Conservation (phyloP, 129 eudicot species). For the Kitagawia praeruptora region DNA sequence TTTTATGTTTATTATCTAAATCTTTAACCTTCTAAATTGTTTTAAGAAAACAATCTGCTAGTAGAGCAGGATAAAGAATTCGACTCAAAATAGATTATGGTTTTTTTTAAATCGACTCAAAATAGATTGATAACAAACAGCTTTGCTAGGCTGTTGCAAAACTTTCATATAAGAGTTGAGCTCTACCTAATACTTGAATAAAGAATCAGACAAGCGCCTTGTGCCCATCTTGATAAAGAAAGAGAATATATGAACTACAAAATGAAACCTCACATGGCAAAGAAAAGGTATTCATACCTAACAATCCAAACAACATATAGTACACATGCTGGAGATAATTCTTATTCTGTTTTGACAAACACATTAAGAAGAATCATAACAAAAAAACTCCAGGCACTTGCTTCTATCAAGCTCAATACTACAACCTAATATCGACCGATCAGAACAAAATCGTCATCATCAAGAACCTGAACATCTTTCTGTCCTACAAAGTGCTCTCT, state of each 20-base stretch:
- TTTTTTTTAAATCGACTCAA: background rate
- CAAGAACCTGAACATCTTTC: constrained; percentile 69
- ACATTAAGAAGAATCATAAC: background rate
- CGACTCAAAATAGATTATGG: background rate
- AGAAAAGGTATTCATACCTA: background rate
- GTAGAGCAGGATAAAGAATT: too few relatives aligned
- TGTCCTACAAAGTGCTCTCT: constrained; percentile 60
- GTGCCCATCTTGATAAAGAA: background rate
- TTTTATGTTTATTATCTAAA: too few relatives aligned
- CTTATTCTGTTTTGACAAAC: background rate
- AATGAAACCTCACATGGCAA: background rate
- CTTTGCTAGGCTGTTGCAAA: background rate
- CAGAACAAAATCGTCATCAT: constrained; percentile 60
- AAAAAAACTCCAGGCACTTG: background rate
- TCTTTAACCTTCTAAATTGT: too few relatives aligned
- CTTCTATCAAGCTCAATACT: constrained; percentile 6
- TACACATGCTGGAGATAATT: background rate
- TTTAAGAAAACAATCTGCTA: too few relatives aligned
- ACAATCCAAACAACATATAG: background rate
- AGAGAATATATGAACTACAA: background rate
- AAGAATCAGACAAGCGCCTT: background rate
- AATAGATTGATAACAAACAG: background rate
- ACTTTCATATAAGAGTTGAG: background rate
- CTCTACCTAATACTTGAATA: background rate
- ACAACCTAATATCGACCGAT: constrained; percentile 55